Conservation (phyloP, 768 basidiomycete species). For the Boletus tomentosulus region DNA sequence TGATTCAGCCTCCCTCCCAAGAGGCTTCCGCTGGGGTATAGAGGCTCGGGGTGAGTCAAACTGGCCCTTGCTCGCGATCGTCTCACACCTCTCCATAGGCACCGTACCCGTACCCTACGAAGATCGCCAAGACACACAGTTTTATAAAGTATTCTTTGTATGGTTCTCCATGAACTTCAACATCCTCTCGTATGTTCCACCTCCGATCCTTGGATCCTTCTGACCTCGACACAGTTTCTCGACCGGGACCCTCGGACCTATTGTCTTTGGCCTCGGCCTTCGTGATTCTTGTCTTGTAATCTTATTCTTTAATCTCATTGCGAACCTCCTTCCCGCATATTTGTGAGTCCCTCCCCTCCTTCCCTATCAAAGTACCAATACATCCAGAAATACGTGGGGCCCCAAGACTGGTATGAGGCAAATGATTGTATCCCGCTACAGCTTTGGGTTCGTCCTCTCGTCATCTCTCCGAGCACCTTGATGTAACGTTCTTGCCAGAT, state of each 20-base stretch:
- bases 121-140: conserved; percentile 52
- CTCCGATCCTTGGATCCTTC: background rate
- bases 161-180: conserved; percentile 74
- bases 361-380: background rate
- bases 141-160: conserved; percentile 64
- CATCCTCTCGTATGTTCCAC: conserved; percentile 44
- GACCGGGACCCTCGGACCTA: conserved; percentile 63
- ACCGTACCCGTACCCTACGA: conserved; percentile 50
- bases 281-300: conserved; percentile 63
- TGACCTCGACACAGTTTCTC: conserved; percentile 46
- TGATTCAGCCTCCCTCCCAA: conserved; percentile 1
- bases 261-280: conserved; percentile 55
- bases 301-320: conserved; percentile 64
- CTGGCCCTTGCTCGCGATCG: accelerated
- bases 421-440: conserved; percentile 71
- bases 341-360: conserved; percentile 37
- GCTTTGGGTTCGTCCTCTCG: conserved; percentile 45
- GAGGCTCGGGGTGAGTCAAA: conserved; percentile 25
- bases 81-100: conserved; percentile 27
- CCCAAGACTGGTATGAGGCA: conserved; percentile 77
- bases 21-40: conserved; percentile 30
- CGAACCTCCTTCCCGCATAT: conserved; percentile 54
- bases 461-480: conserved; percentile 15
- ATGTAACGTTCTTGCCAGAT: conserved; percentile 29
- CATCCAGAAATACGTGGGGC: conserved; percentile 58